Evolutionary conservation across 805 yeast species (phyloP), one percentile per base, ranked within the genome.

Genomic region (Yarrowia sp.): DNA sequence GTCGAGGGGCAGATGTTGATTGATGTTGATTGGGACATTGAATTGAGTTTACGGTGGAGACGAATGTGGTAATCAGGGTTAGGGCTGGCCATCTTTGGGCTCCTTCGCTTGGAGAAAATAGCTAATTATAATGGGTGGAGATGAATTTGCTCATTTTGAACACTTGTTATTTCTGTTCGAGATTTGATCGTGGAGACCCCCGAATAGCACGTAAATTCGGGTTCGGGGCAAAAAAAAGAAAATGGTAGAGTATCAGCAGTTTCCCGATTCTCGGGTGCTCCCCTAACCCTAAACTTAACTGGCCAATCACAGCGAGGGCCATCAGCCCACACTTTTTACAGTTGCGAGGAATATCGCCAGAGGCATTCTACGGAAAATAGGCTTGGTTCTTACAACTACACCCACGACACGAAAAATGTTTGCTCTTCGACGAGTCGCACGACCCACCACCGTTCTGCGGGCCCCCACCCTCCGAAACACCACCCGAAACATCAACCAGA

Each of bases 351-450:
- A 42, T 56, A 56, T 40, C 63, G 38, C 63, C 43, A 53, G 15
- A 36, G 43, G 34, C 14, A 9, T 6, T n/a, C 34, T 49, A 12
- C 44, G 17, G 33, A n/a, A 40, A 24, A 30, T 38, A 40, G 46
- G 47, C 33, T 56, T 56, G 63, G 17, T 40, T 40, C 44, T 58
- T 36, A 24, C 8, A 36, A 36, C 38, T 6, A 10, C 38, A 12
- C 38, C n/a, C 10, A 36, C 30, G 10, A 36, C 10, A 33, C 8
- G 30, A 34, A 43, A 42, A 58, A 58, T 58, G 64, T 58, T 58
- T 58, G 64, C 64, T 43, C 64, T 58, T 43, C 64, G 64, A 58
- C 64, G 64, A 58, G 64, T 58, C 64, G 66, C 55, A 15, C 66
- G 66, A 46, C 55, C 55, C 55, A 58, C 49, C 42, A 34, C 52